Evolutionary conservation across 2,329 filamentous ascomycete genomes (phyloP), one percentile per base, ranked within the genome.

Genomic region (Fusarium siculi): DNA sequence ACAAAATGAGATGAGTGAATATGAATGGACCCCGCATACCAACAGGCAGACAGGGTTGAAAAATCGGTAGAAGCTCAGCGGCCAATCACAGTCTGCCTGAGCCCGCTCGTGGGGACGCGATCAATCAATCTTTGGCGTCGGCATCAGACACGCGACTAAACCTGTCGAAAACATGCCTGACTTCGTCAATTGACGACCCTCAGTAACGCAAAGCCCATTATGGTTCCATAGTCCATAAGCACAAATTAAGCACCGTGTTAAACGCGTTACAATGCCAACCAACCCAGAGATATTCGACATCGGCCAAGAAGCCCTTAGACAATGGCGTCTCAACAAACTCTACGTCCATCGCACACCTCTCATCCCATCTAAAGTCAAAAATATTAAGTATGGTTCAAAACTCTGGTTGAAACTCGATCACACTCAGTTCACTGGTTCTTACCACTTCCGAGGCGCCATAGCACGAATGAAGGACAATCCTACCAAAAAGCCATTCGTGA

Each of bases 321-420:
- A 28, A 47, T 59, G 60, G 54, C 8, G 18, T 7, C n/a, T 16
- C 9, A 63, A 60, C 34, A 40, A 34, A 21, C n/a, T 40, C 34
- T 49, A 63, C 36, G 53, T 63, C 42, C 15, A 30, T 5, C 60
- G 54, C 28, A 60, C 60, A 10, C 34, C 34, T 0, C 34, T 59
- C 14, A 7, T 60, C 25, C 42, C 60, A n/a, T 36, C 60, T 0
- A 59, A 28, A 11, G 8, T 21, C 25, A 21, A 19, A 3, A 43
- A 12, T 14, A 36, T 16, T 15, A 37, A 25, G 5, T 23, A 46
- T 5, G 28, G 32, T 4, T 43, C 43, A 15, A 47, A 40, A 16
- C 15, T 63, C 2, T 63, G 32, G 28, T 42, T 63, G 11, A 63
- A 60, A 7, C 53, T 60, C 3, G 60, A 63, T 2, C 30, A 59